These are phyloP conservation scores for Taphrina wiesneri DNA, from an alignment of 1,139 yeast species.

Conservation along the genomic window DNA sequence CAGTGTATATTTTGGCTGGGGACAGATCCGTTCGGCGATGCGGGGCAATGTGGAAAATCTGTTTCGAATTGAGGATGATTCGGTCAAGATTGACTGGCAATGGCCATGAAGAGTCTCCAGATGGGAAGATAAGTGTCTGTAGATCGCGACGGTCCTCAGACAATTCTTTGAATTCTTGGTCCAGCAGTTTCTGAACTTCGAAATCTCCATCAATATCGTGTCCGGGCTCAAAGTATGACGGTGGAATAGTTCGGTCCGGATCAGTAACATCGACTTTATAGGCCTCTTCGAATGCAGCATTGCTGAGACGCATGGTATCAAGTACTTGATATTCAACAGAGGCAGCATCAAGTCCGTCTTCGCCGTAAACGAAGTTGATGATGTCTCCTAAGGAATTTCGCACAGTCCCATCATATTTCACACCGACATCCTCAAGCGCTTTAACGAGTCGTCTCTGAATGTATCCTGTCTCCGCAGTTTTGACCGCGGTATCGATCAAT, in stretches of 20 bases:
- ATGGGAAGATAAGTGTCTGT: slow-evolving; percentile 79
- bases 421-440: slow-evolving; percentile 98
- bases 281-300: slow-evolving; percentile 74
- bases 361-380: slow-evolving; percentile 96
- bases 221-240: slow-evolving; percentile 80
- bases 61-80: slow-evolving; percentile 94
- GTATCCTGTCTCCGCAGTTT: slow-evolving; percentile 98
- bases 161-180: slow-evolving; percentile 80
- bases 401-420: slow-evolving; percentile 97
- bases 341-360: slow-evolving; percentile 98
- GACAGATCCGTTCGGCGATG: slow-evolving; percentile 87
- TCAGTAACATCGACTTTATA: slow-evolving; percentile 87
- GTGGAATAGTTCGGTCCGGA: slow-evolving; percentile 59
- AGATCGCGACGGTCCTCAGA: slow-evolving; percentile 72
- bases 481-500: slow-evolving; percentile 97
- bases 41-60: slow-evolving; percentile 90
- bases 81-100: slow-evolving; percentile 96
- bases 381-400: slow-evolving; percentile 96
- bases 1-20: slow-evolving; percentile 71
- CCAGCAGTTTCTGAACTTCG: slow-evolving; percentile 74
- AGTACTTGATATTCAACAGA: slow-evolving; percentile 97
- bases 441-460: slow-evolving; percentile 98
- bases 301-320: slow-evolving; percentile 93
- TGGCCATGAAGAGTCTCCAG: slow-evolving; percentile 91
- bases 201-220: slow-evolving; percentile 89